Conservation (phyloP, 768 basidiomycete species). For the Clitopilus passeckerianus region DNA sequence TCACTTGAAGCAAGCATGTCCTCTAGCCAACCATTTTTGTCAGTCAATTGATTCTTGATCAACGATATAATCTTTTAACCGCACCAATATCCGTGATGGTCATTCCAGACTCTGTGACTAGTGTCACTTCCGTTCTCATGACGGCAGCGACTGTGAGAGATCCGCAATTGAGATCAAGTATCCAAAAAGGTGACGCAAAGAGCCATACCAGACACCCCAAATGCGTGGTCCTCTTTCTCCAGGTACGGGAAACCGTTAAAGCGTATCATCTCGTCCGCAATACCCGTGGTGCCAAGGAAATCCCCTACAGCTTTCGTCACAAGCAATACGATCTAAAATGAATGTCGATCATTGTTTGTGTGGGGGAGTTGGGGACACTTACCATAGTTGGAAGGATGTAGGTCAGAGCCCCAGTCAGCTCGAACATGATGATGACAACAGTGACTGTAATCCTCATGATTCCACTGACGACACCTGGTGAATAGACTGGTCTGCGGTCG, state of each 20-base stretch:
- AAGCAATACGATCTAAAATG: slow-evolving; percentile 79
- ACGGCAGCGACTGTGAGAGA: slow-evolving; percentile 68
- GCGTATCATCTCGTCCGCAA: slow-evolving; percentile 94
- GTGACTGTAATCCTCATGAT: slow-evolving; percentile 97
- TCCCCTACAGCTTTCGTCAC: slow-evolving; percentile 98
- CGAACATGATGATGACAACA: slow-evolving; percentile 99
- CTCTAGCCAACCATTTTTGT: slow-evolving; percentile 39
- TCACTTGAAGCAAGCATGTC: slow-evolving; percentile 61
- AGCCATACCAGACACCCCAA: slow-evolving; percentile 79
- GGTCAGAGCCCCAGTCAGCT: slow-evolving; percentile 93
- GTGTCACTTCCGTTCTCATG: slow-evolving; percentile 79
- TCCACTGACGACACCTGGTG: slow-evolving; percentile 47
- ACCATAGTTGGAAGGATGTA: slow-evolving; percentile 99
- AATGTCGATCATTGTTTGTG: slow-evolving; percentile 7
- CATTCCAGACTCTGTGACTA: slow-evolving; percentile 73
- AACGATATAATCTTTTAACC: slow-evolving; percentile 17
- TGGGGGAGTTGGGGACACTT: slow-evolving; percentile 11
- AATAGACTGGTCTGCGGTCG: not conserved
- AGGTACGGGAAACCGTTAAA: slow-evolving; percentile 98
- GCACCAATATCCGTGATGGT: slow-evolving; percentile 74
- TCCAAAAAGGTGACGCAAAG: not conserved
- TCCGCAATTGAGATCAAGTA: slow-evolving; percentile 4
- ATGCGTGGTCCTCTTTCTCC: slow-evolving; percentile 92
- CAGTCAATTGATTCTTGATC: not conserved
- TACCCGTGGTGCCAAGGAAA: slow-evolving; percentile 87